A percentile compares a stretch with the other conserved stretches of the same genome.
Conservation (phyloP, 352 stramenopile genomes). For the Lagenidium sp. region DNA sequence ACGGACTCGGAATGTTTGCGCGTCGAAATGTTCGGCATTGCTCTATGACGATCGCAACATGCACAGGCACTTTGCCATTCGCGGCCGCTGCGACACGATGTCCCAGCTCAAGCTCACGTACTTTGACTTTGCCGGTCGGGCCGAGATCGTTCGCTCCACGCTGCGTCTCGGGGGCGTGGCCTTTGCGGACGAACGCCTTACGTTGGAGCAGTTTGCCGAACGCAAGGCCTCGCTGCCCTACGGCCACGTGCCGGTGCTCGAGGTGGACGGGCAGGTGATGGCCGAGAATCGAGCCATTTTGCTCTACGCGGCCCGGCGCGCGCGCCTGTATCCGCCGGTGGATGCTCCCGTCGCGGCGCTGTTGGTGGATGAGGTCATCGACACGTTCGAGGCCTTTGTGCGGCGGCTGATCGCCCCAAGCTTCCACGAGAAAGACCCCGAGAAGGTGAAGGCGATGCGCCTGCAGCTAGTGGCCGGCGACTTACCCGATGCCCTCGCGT, state of each 20-base stretch:
- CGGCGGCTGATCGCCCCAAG: background rate
- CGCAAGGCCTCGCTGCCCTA: constrained; percentile 18
- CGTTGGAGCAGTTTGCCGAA: constrained; percentile 10
- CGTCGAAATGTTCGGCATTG: no score
- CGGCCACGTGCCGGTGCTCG: constrained; percentile 17
- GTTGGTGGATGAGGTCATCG: constrained; percentile 15
- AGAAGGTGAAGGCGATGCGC: background rate
- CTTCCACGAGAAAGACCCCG: background rate
- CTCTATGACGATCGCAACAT: no score
- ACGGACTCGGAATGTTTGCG: no score
- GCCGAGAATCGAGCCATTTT: constrained; percentile 22
- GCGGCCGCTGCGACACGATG: no score
- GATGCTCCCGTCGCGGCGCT: constrained; percentile 19
- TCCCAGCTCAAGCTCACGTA: constrained; percentile 28
- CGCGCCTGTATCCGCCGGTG: constrained; percentile 14
- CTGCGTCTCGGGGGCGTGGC: constrained; percentile 13
- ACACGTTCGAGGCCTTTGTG: background rate
- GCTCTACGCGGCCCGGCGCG: constrained; percentile 19
- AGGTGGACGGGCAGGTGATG: constrained; percentile 12
- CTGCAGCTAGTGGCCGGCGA: background rate
- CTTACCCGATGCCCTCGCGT: background rate
- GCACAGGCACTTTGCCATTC: no score
- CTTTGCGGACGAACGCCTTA: constrained; percentile 27
- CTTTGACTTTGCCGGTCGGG: constrained; percentile 18
- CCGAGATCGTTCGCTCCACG: constrained; percentile 16